Base-by-base conservation (phyloP, 495 filamentous ascomycete genomes). In the Hyaloscypha hepaticicola region DNA sequence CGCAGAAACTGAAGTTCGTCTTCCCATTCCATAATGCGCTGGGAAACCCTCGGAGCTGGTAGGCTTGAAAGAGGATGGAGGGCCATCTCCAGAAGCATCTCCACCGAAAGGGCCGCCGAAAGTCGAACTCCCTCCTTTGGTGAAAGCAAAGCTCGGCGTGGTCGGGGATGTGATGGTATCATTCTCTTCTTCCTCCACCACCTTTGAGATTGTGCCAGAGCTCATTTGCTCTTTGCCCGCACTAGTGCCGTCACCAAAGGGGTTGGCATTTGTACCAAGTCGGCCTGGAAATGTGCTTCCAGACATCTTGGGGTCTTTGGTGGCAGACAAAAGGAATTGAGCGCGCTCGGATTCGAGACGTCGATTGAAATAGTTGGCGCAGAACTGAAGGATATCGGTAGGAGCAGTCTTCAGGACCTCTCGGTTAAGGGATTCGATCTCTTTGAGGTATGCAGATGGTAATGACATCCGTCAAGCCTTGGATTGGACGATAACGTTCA, bases 1-100 rank as follows among this genome's bases (percentile, higher is more conserved):
- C 55, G 95, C 95, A 55, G 96, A 98, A 31, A 99, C 96, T 7
- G 95, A 98, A 24, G 93, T 97, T 52, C 95, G 91, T 64, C 95
- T 90, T 70, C 84, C 89, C 80, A 97, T 86, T 73, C 93, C 94
- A 77, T 97, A 99, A 72, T 97, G 93, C 66, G 84, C 89, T 50
- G 96, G 96, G 70, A 97, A 92, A 61, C 88, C 90, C 55, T 91
- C 86, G 12, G 62, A 45, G 21, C 60, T 58, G 26, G 66, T 51
- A 14, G 76, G 77, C 66, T 79, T 76, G 67, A 79, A 64, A 2
- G 75, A 76, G 3, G 76, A 75, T 14, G 75, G 69, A 9, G 75
- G 77, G 22, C 68, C 67, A n/a, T 71, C 60, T 12, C 34, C 51
- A 22, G 51, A 45, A 48, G 25, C 70, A 68, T 84, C 83, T 22